phyloP scores from a whole-genome alignment of 352 stramenopile species.

The Plasmopara viticola region DNA sequence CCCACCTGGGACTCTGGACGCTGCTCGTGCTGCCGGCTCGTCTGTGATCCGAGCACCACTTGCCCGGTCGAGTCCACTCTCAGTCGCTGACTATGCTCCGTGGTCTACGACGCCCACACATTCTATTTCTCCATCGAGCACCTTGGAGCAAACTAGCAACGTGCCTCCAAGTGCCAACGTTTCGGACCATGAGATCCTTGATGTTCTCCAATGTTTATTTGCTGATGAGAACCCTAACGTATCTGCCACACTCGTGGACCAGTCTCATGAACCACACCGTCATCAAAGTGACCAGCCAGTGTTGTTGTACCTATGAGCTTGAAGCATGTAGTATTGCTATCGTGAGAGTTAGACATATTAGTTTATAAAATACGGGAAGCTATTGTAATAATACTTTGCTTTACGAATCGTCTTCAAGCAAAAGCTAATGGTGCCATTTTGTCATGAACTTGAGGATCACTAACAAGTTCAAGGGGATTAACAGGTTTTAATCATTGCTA shows the following conservation, averaged over 20 bases:
- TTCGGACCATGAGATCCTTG: constrained; percentile 38
- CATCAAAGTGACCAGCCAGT: constrained; percentile 24
- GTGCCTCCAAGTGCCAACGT: constrained; percentile 14
- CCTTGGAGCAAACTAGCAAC: neutral
- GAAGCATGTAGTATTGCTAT: no score
- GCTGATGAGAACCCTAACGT: constrained; percentile 14
- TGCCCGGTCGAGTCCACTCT: constrained; percentile 14
- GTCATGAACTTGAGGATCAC: no score
- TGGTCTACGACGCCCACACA: constrained; percentile 17
- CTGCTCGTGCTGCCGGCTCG: constrained; percentile 17
- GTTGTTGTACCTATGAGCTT: no score
- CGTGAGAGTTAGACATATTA: no score
- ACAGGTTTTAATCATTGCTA: no score
- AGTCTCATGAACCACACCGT: constrained; percentile 24
- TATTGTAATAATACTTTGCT: no score
- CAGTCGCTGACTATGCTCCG: constrained; percentile 23
- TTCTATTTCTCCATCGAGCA: constrained; percentile 5
- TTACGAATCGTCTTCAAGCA: no score
- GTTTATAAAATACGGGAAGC: no score
- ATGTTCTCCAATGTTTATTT: constrained; percentile 41
- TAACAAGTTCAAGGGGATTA: no score
- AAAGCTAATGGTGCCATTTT: no score
- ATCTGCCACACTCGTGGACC: neutral
- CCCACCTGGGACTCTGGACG: constrained; percentile 24
- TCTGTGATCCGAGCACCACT: constrained; percentile 12